Conservation (phyloP, 1,284 basidiomycete genomes). For the Cutaneotrichosporon sp. region DNA sequence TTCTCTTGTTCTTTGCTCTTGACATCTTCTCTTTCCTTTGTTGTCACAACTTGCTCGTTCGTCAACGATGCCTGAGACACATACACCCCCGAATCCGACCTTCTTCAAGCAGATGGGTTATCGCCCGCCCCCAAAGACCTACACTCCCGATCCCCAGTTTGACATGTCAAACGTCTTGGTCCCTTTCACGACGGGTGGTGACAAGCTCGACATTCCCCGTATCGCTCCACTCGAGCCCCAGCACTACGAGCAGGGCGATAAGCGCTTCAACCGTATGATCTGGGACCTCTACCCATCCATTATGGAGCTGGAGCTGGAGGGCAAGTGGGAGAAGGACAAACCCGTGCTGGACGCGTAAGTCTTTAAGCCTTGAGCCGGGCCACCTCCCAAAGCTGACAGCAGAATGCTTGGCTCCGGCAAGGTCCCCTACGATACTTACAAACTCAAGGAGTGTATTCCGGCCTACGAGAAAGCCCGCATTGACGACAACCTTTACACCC, state of each 20-base stretch:
- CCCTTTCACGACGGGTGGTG: neutral
- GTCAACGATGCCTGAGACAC: too few species aligned
- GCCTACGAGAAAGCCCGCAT: neutral
- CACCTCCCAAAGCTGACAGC: neutral
- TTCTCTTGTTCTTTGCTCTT: too few species aligned
- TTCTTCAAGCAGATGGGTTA: too few species aligned
- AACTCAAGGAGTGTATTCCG: neutral
- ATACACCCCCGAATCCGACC: too few species aligned
- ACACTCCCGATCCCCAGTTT: too few species aligned
- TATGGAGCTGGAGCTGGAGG: neutral
- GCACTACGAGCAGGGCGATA: neutral
- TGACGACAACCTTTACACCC: neutral
- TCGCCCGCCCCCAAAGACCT: too few species aligned
- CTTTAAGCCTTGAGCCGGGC: too few species aligned
- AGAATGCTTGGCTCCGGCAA: neutral
- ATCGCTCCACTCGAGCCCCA: neutral
- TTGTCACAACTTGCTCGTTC: too few species aligned
- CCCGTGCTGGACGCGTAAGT: neutral
- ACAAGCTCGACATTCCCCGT: neutral
- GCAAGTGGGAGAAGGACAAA: neutral
- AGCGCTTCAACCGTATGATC: neutral
- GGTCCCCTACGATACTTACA: neutral
- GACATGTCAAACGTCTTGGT: too few species aligned
- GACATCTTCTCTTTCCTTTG: too few species aligned
- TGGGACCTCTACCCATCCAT: neutral